phyloP scores from a whole-genome alignment of 768 basidiomycete species.

The Phylloporus rhodoxanthus region DNA sequence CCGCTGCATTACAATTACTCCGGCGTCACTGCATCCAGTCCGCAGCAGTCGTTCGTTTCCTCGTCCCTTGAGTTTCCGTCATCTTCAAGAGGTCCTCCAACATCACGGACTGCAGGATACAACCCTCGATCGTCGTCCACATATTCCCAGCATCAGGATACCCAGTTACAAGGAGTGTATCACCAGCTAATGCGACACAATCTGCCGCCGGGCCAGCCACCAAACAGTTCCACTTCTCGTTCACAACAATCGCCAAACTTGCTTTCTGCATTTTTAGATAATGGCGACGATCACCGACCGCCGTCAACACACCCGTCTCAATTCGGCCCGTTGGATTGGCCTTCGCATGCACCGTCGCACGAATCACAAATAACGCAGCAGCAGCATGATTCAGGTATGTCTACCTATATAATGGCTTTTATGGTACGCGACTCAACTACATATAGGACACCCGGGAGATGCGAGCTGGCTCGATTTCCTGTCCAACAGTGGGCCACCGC shows the following conservation, averaged over 20 bases:
- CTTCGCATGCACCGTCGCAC: slow-evolving; percentile 27
- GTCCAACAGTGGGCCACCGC: slow-evolving; percentile 24
- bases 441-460: slow-evolving; percentile 25
- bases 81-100: slow-evolving; percentile 21
- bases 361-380: slow-evolving; percentile 14
- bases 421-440: not conserved
- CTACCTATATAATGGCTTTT: not conserved
- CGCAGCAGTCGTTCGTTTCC: slow-evolving; percentile 21
- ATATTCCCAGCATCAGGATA: slow-evolving; percentile 28
- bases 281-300: slow-evolving; percentile 23
- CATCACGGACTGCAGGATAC: slow-evolving; percentile 23
- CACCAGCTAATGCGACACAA: slow-evolving; percentile 29
- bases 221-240: slow-evolving; percentile 15
- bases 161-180: slow-evolving; percentile 29
- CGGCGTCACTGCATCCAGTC: slow-evolving; percentile 11
- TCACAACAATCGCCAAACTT: slow-evolving; percentile 24
- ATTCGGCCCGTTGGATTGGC: slow-evolving; percentile 30
- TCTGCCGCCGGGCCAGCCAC: slow-evolving; percentile 15
- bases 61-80: slow-evolving; percentile 28
- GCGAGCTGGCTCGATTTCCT: slow-evolving; percentile 31
- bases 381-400: slow-evolving; percentile 25
- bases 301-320: slow-evolving; percentile 19
- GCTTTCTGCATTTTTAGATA: slow-evolving; percentile 29
- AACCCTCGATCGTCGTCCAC: slow-evolving; percentile 19
- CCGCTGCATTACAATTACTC: slow-evolving; percentile 23